Conservation (phyloP, 805 yeast species). For the Yamadazyma takamatsuzukensis region DNA sequence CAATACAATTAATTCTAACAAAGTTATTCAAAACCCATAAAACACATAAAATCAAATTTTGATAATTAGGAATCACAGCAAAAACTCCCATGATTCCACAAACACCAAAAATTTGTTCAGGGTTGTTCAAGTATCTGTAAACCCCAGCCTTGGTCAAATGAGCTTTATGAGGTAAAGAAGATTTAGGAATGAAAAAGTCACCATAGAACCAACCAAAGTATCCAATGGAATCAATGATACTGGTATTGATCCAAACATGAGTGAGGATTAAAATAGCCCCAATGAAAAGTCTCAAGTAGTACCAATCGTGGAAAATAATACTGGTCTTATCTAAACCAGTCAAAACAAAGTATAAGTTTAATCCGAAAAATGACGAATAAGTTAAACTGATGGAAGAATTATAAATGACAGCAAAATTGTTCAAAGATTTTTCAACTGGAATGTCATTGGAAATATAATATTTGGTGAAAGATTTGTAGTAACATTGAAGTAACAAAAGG, state of each 20-base stretch:
- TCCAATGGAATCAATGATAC: constrained; percentile 68
- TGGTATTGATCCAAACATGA: constrained; percentile 66
- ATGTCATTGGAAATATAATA: constrained; percentile 61
- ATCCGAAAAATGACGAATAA: constrained; percentile 49
- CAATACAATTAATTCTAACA: constrained; percentile 67
- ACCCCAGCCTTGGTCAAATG: constrained; percentile 73
- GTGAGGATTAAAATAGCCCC: constrained; percentile 54
- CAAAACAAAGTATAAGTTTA: constrained; percentile 27
- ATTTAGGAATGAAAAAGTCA: constrained; percentile 68
- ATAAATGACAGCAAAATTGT: constrained; percentile 71
- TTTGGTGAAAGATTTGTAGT: constrained; percentile 59
- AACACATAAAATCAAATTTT: constrained; percentile 47
- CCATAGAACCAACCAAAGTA: constrained; percentile 91
- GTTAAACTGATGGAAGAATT: constrained; percentile 49
- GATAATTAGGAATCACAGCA: constrained; percentile 52
- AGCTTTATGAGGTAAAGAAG: constrained; percentile 37
- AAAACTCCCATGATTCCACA: constrained; percentile 79
- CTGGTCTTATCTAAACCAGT: constrained; percentile 11
- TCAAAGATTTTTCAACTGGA: constrained; percentile 60
- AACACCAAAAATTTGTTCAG: constrained; percentile 74
- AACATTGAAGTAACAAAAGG: constrained; percentile 57
- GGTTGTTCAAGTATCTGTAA: constrained; percentile 76
- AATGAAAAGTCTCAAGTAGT: constrained; percentile 51
- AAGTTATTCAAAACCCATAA: constrained; percentile 65
- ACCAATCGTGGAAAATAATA: constrained; percentile 31